Conservation (phyloP, 441 rosid genomes). For the Theobroma grandiflorum region DNA sequence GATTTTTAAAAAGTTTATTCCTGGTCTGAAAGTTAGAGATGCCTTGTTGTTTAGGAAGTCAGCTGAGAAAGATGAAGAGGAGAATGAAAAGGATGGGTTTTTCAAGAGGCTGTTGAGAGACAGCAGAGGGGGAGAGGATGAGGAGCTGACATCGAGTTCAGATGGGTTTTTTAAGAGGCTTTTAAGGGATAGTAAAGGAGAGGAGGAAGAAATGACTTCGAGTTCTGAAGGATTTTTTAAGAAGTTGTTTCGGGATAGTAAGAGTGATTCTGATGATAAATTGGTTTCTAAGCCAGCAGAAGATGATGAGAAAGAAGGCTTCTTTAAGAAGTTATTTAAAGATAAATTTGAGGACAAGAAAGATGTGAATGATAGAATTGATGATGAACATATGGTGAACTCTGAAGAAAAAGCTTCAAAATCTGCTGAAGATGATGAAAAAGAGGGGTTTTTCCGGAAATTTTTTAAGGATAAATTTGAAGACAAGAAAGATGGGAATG, state of each 20-base stretch:
- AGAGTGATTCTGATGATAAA: slow-evolving; percentile 68
- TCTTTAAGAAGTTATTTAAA: slow-evolving; percentile 75
- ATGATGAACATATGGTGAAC: slow-evolving; percentile 39
- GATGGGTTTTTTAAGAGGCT: slow-evolving; percentile 92
- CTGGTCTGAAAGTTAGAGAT: slow-evolving; percentile 89
- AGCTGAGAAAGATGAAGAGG: slow-evolving; percentile 85
- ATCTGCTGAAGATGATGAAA: slow-evolving; percentile 78
- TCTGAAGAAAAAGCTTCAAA: slow-evolving; percentile 55
- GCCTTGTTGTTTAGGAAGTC: slow-evolving; percentile 93
- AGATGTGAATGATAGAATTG: slow-evolving; percentile 37
- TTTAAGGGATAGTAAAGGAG: slow-evolving; percentile 71
- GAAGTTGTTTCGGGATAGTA: slow-evolving; percentile 72
- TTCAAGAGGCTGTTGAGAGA: slow-evolving; percentile 77
- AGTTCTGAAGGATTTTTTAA: slow-evolving; percentile 93
- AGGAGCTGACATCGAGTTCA: slow-evolving; percentile 71
- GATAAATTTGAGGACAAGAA: slow-evolving; percentile 56
- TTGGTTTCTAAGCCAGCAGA: slow-evolving; percentile 21
- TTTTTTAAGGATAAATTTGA: slow-evolving; percentile 76
- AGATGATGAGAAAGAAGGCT: slow-evolving; percentile 52
- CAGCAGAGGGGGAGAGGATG: slow-evolving; percentile 69
- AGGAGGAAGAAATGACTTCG: slow-evolving; percentile 71
- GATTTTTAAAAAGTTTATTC: slow-evolving; percentile 87
- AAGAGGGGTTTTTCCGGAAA: slow-evolving; percentile 83
- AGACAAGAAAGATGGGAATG: slow-evolving; percentile 74
- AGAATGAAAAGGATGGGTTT: slow-evolving; percentile 87